Percentiles rank a stretch among this genome's conserved stretches.
Evolutionary conservation across 768 basidiomycete genomes (phyloP).

Genomic region (Podaxis mareebaensis): DNA sequence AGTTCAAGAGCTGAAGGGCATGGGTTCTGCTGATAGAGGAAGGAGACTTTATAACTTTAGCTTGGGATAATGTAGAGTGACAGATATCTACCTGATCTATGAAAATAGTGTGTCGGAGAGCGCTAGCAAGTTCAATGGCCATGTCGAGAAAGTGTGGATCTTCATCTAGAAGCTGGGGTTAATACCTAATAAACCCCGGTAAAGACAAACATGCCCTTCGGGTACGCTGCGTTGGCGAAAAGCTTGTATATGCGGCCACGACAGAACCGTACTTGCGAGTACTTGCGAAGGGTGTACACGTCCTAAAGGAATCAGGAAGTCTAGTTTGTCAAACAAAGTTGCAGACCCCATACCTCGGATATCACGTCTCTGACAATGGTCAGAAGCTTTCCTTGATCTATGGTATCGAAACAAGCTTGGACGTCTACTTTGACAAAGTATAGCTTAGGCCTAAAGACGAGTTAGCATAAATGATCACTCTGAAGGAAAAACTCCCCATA

Average conservation of each 20-base stretch:
- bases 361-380: conserved; percentile 73
- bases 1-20: conserved; percentile 74
- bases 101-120: conserved; percentile 76
- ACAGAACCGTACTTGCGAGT: conserved; percentile 62
- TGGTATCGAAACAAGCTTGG: conserved; percentile 94
- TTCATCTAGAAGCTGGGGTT: conserved; percentile 55
- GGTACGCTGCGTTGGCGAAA: conserved; percentile 61
- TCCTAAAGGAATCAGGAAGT: conserved; percentile 47
- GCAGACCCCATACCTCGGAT: conserved; percentile 53
- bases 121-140: conserved; percentile 65
- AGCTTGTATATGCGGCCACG: conserved; percentile 57
- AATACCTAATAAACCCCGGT: not conserved
- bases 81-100: conserved; percentile 70
- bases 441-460: conserved; percentile 64
- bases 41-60: conserved; percentile 37
- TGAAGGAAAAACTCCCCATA: conserved; percentile 27
- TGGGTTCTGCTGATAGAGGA: conserved; percentile 51
- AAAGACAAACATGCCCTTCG: conserved; percentile 51
- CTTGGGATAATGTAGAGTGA: not conserved
- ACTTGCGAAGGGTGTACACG: conserved; percentile 67
- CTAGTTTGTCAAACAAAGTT: not conserved
- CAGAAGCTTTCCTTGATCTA: conserved; percentile 84
- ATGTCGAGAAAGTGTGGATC: conserved; percentile 71
- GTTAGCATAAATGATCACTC: not conserved
- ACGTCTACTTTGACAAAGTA: conserved; percentile 99